Evolutionary conservation across 1,284 basidiomycete genomes (phyloP).

Genomic region (Cerrena zonata): DNA sequence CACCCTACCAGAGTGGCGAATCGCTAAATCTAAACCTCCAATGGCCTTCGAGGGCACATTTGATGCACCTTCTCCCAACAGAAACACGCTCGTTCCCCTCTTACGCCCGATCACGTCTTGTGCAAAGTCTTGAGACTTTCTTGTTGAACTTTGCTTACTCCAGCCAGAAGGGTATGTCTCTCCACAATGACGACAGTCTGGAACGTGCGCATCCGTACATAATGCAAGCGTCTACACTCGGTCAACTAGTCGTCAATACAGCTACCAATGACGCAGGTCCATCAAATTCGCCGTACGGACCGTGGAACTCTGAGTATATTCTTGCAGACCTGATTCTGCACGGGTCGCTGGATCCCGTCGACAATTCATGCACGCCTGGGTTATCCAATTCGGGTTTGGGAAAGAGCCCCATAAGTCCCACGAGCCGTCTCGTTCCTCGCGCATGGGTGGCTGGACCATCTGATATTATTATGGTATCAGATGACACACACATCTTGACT

Average conservation of each 20-base stretch:
- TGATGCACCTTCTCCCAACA: constrained; percentile 29
- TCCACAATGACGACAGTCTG: constrained; percentile 10
- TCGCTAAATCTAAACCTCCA: constrained; percentile 15
- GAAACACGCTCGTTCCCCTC: constrained; percentile 14
- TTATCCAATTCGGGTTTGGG: neutral
- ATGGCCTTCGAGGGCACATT: constrained; percentile 19
- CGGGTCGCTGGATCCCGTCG: constrained; percentile 29
- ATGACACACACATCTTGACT: constrained; percentile 3
- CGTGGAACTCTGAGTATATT: constrained; percentile 24
- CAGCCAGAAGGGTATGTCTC: constrained; percentile 10
- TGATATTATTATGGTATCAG: constrained; percentile 14
- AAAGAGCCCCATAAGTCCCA: constrained; percentile 3
- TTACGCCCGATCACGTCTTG: constrained; percentile 23
- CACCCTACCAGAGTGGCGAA: constrained; percentile 16
- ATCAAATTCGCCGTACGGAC: constrained; percentile 12
- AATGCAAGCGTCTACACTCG: constrained; percentile 28
- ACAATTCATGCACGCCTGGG: neutral
- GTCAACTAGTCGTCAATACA: constrained; percentile 20
- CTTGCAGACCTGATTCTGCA: constrained; percentile 33
- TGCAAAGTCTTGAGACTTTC: constrained; percentile 34
- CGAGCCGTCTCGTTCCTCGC: constrained; percentile 6
- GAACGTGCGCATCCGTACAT: constrained; percentile 30
- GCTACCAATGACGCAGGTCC: constrained; percentile 12
- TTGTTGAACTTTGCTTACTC: constrained; percentile 30
- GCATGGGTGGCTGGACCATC: constrained; percentile 14